Evolutionary conservation across 2,329 filamentous ascomycete species (phyloP).

Genomic region (Myotisia sp.): DNA sequence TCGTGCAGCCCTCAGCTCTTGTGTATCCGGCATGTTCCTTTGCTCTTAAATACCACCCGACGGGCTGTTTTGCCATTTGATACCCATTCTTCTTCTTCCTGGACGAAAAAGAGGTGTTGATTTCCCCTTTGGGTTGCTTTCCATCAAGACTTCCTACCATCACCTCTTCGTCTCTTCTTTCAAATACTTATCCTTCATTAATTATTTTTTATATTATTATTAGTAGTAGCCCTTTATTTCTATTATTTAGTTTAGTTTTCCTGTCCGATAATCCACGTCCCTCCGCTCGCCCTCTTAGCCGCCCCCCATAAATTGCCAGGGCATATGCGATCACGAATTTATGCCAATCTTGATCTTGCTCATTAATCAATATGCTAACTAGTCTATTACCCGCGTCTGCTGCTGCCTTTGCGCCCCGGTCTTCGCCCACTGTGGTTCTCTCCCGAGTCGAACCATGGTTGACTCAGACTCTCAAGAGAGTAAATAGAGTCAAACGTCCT

Average conservation of each 20-base stretch:
- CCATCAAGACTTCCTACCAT: too few relatives aligned
- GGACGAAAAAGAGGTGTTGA: too few relatives aligned
- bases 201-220: not conserved
- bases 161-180: too few relatives aligned
- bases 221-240: not conserved
- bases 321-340: too few relatives aligned
- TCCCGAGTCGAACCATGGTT: constrained; percentile 92
- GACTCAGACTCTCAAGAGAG: constrained; percentile 88
- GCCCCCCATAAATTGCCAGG: not conserved
- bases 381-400: constrained; percentile 90
- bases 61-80: too few relatives aligned
- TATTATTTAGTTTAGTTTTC: not conserved
- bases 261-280: not conserved
- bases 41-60: too few relatives aligned
- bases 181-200: too few relatives aligned
- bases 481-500: constrained; percentile 91
- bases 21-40: too few relatives aligned
- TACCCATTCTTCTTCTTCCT: too few relatives aligned
- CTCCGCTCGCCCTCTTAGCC: not conserved
- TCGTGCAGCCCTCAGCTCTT: too few relatives aligned
- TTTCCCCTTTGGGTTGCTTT: too few relatives aligned
- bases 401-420: constrained; percentile 86
- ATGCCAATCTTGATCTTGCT: not conserved
- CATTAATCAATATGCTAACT: constrained; percentile 54
- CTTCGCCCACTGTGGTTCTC: constrained; percentile 87